phyloP scores from a whole-genome alignment of 2,329 filamentous ascomycete genomes.

The Fusarium torreyae region DNA sequence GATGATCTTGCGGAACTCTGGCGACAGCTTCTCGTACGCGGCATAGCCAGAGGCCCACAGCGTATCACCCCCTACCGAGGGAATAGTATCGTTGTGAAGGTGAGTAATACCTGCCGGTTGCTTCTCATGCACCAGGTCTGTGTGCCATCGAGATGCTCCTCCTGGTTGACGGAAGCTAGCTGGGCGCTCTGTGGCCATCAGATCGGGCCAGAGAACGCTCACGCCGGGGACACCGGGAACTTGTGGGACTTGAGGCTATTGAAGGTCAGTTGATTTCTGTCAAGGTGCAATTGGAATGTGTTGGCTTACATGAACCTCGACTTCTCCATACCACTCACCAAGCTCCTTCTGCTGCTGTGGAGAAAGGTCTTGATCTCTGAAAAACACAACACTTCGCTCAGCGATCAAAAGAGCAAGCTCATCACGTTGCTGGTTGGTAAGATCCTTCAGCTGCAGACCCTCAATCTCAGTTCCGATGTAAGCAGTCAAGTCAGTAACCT shows the following conservation, averaged over 20 bases:
- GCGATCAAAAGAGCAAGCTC: constrained; percentile 75
- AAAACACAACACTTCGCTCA: constrained; percentile 76
- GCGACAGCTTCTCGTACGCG: constrained; percentile 81
- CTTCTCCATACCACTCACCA: constrained; percentile 74
- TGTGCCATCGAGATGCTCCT: constrained; percentile 78
- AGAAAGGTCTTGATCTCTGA: constrained; percentile 73
- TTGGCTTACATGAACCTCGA: constrained; percentile 75
- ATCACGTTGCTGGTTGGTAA: constrained; percentile 71
- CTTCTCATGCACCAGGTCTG: constrained; percentile 78
- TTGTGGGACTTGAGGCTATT: constrained; percentile 77
- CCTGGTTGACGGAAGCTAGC: constrained; percentile 77
- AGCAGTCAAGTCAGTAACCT: constrained; percentile 73
- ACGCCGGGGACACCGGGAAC: constrained; percentile 77
- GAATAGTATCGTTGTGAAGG: constrained; percentile 78
- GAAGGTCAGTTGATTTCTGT: neutral
- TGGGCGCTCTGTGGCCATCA: constrained; percentile 72
- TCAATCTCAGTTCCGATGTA: constrained; percentile 77
- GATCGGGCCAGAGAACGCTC: constrained; percentile 78
- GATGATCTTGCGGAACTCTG: constrained; percentile 78
- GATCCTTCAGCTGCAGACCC: constrained; percentile 73
- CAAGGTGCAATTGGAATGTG: accelerated
- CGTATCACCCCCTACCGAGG: constrained; percentile 77
- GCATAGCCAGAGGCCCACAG: constrained; percentile 80
- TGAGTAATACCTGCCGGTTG: constrained; percentile 81
- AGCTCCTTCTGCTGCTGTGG: constrained; percentile 75